Percentiles rank a stretch among this genome's conserved stretches.
Evolutionary conservation across 2,329 filamentous ascomycete genomes (phyloP).

Genomic region (Microcyclosporella mali): DNA sequence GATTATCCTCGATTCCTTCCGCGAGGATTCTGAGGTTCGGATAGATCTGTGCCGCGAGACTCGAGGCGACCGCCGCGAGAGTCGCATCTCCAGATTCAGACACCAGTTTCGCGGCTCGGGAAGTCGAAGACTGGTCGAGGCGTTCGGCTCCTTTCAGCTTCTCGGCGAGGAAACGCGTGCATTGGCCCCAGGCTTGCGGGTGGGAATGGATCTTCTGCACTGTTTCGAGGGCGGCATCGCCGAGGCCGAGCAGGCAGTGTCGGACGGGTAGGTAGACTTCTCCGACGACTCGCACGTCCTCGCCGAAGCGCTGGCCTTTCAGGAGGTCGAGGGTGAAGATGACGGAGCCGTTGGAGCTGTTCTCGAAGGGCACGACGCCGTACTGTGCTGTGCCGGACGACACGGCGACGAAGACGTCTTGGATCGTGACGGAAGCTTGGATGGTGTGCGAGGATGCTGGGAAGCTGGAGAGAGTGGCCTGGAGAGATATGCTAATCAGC

Average conservation of each 20-base stretch:
- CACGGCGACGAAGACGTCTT: conserved; percentile 72
- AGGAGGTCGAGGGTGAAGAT: conserved; percentile 86
- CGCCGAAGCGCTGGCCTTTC: conserved; percentile 59
- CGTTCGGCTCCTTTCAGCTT: conserved; percentile 69
- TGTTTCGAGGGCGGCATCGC: conserved; percentile 33
- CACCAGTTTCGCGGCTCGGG: conserved; percentile 69
- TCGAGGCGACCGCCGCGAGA: conserved; percentile 68
- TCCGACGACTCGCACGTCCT: conserved; percentile 67
- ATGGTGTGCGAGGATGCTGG: conserved; percentile 25
- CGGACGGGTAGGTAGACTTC: conserved; percentile 84
- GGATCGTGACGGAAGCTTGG: conserved; percentile 42
- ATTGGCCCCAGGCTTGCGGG: conserved; percentile 93
- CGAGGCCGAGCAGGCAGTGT: conserved; percentile 71
- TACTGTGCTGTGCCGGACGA: conserved; percentile 59
- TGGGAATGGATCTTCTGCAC: conserved; percentile 82
- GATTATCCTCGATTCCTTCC: conserved; percentile 62
- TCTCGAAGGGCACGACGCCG: conserved; percentile 91
- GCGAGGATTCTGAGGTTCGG: conserved; percentile 61
- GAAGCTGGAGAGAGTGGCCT: conserved; percentile 22
- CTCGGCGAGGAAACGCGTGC: conserved; percentile 63
- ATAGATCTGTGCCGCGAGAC: conserved; percentile 63
- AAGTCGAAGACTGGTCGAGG: conserved; percentile 79
- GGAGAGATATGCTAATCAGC: no score
- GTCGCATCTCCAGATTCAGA: conserved; percentile 52
- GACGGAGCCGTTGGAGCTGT: conserved; percentile 90